A percentile compares a stretch with the other conserved stretches of the same genome.
Conservation (phyloP, 2,329 filamentous ascomycete species). For the Fusarium coffeatum region DNA sequence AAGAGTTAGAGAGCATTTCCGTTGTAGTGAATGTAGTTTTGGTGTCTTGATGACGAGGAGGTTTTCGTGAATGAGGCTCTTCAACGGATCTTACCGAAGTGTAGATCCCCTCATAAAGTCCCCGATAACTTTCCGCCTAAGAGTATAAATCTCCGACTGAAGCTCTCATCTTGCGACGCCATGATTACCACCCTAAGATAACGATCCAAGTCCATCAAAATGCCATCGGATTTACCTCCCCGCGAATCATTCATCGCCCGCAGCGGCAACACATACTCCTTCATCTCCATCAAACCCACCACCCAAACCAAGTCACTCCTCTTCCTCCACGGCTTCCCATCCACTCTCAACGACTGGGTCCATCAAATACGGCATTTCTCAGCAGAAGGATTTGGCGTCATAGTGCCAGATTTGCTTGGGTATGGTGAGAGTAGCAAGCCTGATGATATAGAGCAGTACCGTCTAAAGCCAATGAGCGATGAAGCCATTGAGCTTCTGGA, state of each 20-base stretch:
- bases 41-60: not conserved
- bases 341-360: slow-evolving; percentile 58
- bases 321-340: slow-evolving; percentile 63
- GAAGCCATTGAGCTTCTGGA: slow-evolving; percentile 52
- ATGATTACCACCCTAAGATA: not conserved
- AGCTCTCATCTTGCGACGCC: not conserved
- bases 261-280: slow-evolving; percentile 47
- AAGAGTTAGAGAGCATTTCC: not conserved
- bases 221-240: slow-evolving; percentile 14
- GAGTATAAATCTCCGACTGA: slow-evolving; percentile 20
- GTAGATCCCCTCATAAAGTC: slow-evolving; percentile 23
- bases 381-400: slow-evolving; percentile 54
- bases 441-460: slow-evolving; percentile 45
- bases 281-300: slow-evolving; percentile 44
- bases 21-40: not conserved
- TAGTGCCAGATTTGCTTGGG: slow-evolving; percentile 57
- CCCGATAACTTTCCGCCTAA: slow-evolving; percentile 46
- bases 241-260: slow-evolving; percentile 27
- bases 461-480: slow-evolving; percentile 48
- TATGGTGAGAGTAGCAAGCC: slow-evolving; percentile 53
- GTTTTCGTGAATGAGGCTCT: not conserved
- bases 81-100: not conserved
- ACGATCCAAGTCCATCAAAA: not conserved
- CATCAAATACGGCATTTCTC: slow-evolving; percentile 53
- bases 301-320: slow-evolving; percentile 52